These are phyloP conservation scores for Diaporthe caulivora DNA, from an alignment of 2,329 filamentous ascomycete species.

Conservation along the genomic window DNA sequence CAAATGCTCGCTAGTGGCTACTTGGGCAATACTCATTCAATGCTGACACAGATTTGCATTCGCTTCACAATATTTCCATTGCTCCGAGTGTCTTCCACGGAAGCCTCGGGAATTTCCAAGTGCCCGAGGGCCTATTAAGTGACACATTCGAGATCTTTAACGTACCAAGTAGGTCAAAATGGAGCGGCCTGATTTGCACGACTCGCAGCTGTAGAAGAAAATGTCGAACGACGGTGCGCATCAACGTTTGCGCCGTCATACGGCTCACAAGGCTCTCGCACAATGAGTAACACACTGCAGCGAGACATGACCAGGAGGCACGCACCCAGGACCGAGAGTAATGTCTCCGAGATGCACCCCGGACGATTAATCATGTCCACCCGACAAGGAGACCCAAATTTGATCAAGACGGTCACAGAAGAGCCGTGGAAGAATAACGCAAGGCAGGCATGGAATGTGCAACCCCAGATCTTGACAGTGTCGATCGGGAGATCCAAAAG, in stretches of 20 bases:
- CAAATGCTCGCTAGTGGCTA: no score
- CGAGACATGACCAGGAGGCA: fast-evolving
- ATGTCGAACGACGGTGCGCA: not conserved
- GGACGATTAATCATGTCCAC: not conserved
- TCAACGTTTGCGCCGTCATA: not conserved
- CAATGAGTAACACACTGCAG: not conserved
- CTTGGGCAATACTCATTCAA: no score
- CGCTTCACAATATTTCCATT: no score
- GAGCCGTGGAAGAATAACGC: not conserved
- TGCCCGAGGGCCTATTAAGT: not conserved
- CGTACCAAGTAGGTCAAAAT: not conserved
- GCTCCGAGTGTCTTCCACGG: not conserved
- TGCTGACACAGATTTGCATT: no score
- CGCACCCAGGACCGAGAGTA: not conserved
- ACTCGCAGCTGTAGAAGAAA: no score
- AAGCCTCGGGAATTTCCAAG: not conserved
- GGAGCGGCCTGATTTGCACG: not conserved
- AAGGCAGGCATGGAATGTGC: not conserved
- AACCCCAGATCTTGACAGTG: constrained; percentile 15
- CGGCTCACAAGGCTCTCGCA: no score
- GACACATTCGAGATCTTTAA: not conserved
- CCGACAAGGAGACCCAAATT: not conserved
- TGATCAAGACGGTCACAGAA: not conserved
- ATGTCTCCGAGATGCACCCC: not conserved
- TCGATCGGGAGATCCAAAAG: constrained; percentile 12